A percentile compares a stretch with the other conserved stretches of the same genome.
Conservation (phyloP, 768 basidiomycete species). For the Fistulinella prunicolor region DNA sequence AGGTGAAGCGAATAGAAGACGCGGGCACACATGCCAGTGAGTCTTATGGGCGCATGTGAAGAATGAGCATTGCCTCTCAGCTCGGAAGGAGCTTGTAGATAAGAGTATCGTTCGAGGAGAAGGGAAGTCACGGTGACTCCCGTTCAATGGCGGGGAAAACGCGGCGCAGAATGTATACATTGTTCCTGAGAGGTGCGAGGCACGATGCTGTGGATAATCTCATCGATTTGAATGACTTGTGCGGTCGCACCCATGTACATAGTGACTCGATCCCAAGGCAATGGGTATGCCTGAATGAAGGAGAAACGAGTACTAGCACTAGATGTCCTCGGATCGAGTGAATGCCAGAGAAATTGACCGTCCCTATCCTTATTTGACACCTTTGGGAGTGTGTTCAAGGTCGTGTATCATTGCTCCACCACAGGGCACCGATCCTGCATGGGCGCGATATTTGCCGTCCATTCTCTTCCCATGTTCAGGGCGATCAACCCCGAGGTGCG, state of each 20-base stretch:
- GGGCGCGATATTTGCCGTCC: neutral
- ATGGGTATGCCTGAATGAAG: neutral
- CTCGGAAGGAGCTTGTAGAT: slow-evolving; percentile 25
- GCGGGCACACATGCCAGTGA: neutral
- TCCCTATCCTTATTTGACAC: neutral
- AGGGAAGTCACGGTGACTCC: slow-evolving; percentile 15
- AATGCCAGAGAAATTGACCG: neutral
- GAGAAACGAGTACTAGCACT: neutral
- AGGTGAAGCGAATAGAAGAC: slow-evolving; percentile 5
- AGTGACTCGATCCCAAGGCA: neutral
- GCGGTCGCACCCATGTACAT: neutral
- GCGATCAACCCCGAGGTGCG: neutral
- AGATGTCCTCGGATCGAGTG: slow-evolving; percentile 14
- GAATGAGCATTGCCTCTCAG: slow-evolving; percentile 12
- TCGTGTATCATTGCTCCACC: slow-evolving; percentile 2
- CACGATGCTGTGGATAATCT: neutral
- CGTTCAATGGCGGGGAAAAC: slow-evolving; percentile 1
- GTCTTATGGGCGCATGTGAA: slow-evolving; percentile 9
- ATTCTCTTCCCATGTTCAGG: slow-evolving; percentile 18
- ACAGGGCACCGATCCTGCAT: slow-evolving; percentile 5
- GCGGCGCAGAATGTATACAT: slow-evolving; percentile 2
- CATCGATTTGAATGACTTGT: neutral
- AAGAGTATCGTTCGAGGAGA: slow-evolving; percentile 11
- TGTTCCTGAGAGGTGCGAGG: slow-evolving; percentile 2
- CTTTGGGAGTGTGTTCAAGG: neutral